phyloP scores from a whole-genome alignment of 176 grass and related monocot genomes.

The Miscanthus lutarioriparius region DNA sequence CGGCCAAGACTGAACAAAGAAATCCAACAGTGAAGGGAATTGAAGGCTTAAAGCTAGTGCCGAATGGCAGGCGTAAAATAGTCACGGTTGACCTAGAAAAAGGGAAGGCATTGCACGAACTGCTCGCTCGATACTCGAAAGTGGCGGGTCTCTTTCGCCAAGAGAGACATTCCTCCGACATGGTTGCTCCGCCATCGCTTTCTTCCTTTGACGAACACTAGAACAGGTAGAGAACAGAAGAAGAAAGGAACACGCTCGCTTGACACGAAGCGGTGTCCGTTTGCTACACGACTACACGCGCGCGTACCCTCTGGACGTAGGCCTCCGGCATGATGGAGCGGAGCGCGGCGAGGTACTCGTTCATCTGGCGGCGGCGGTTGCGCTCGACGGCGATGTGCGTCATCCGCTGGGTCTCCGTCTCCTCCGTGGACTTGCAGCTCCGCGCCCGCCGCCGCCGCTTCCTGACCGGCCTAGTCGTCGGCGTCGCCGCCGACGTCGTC shows the following conservation, averaged over 20 bases:
- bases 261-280: conserved; percentile 18
- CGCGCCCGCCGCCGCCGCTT: conserved; percentile 76
- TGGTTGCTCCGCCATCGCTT: conserved; percentile 30
- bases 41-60: background rate
- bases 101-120: background rate
- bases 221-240: background rate
- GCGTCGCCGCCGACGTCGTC: background rate
- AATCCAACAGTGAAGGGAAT: conserved; percentile 8
- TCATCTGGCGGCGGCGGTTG: conserved; percentile 95
- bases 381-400: conserved; percentile 99
- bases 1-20: conserved; percentile 14
- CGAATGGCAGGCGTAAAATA: background rate
- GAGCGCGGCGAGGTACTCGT: conserved; percentile 82
- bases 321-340: conserved; percentile 85
- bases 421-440: conserved; percentile 82
- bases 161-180: conserved; percentile 18
- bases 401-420: conserved; percentile 90
- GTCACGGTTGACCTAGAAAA: background rate
- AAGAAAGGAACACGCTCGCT: background rate
- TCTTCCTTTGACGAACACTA: conserved; percentile 24
- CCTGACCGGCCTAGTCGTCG: conserved; percentile 39
- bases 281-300: background rate
- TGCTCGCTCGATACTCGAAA: background rate
- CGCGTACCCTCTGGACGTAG: conserved; percentile 81
- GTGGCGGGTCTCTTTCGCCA: conserved; percentile 33